These are phyloP conservation scores for Cercophora newfieldiana DNA, from an alignment of 495 filamentous ascomycete species.

Conservation along the genomic window DNA sequence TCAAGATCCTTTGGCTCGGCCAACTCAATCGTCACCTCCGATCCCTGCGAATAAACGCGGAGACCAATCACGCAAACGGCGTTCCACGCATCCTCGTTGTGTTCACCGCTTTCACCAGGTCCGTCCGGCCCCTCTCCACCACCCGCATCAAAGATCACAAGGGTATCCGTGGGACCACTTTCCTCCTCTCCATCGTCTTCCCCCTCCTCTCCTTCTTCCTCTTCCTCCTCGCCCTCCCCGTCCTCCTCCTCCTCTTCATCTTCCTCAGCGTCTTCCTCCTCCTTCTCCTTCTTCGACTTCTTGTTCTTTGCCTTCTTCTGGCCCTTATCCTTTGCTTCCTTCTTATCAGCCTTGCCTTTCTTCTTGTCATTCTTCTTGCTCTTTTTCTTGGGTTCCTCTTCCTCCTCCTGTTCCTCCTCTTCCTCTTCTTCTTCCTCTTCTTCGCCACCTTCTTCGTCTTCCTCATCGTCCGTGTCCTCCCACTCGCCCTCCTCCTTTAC, in stretches of 20 bases:
- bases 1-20: slow-evolving; percentile 34
- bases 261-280: not conserved
- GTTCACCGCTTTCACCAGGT: not conserved
- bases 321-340: not conserved
- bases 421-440: not conserved
- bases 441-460: not conserved
- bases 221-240: slow-evolving; percentile 2
- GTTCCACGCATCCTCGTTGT: slow-evolving; percentile 46
- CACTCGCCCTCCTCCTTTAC: not conserved
- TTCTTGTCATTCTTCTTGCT: not conserved
- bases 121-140: not conserved
- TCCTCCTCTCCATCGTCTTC: slow-evolving; percentile 1
- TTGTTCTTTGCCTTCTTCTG: not conserved
- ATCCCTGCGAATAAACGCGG: slow-evolving; percentile 47
- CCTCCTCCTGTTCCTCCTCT: not conserved
- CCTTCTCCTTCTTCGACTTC: not conserved
- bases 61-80: slow-evolving; percentile 54
- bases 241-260: slow-evolving; percentile 3
- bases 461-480: not conserved
- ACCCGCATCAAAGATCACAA: not conserved
- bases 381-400: not conserved
- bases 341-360: not conserved
- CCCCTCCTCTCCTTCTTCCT: not conserved
- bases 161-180: not conserved
- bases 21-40: slow-evolving; percentile 40